Evolutionary conservation across 768 basidiomycete species (phyloP).

Genomic region (Porphyrellus cyaneotinctus): DNA sequence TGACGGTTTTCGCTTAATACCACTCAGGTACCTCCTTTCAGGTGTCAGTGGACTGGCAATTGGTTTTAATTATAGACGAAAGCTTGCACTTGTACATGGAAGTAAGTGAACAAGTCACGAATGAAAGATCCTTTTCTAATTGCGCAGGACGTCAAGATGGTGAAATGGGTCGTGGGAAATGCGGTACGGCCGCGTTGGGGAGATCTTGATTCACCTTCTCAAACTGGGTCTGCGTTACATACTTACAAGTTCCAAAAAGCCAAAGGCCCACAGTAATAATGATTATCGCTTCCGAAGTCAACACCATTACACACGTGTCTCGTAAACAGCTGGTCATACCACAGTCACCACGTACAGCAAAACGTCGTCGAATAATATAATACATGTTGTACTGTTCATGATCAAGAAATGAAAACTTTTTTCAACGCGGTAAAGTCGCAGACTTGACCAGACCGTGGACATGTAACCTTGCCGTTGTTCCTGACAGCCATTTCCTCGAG

Average conservation of each 20-base stretch:
- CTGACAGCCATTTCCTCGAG: conserved; percentile 83
- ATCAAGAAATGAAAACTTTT: conserved; percentile 91
- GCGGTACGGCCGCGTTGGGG: conserved; percentile 2
- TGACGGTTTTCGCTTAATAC: conserved; percentile 64
- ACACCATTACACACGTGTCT: conserved; percentile 14
- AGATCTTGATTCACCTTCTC: conserved; percentile 27
- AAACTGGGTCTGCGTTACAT: no score
- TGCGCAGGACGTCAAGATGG: no score
- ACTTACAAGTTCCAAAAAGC: no score
- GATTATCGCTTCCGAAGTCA: conserved; percentile 24
- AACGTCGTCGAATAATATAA: not conserved
- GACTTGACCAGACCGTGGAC: conserved; percentile 66
- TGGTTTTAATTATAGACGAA: conserved; percentile 3
- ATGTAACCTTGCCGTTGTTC: conserved; percentile 76
- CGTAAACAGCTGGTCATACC: not conserved
- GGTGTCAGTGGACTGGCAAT: conserved; percentile 23
- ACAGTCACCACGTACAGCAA: not conserved
- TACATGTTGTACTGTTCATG: not conserved
- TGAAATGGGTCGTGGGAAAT: conserved; percentile 14
- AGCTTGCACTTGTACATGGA: conserved; percentile 16
- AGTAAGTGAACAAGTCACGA: not conserved
- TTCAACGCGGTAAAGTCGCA: conserved; percentile 64
- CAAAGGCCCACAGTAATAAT: no score
- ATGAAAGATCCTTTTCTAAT: not conserved
- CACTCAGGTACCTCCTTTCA: conserved; percentile 65